Base-by-base conservation (phyloP, 352 stramenopile genomes). In the Phytophthora pinifolia region DNA sequence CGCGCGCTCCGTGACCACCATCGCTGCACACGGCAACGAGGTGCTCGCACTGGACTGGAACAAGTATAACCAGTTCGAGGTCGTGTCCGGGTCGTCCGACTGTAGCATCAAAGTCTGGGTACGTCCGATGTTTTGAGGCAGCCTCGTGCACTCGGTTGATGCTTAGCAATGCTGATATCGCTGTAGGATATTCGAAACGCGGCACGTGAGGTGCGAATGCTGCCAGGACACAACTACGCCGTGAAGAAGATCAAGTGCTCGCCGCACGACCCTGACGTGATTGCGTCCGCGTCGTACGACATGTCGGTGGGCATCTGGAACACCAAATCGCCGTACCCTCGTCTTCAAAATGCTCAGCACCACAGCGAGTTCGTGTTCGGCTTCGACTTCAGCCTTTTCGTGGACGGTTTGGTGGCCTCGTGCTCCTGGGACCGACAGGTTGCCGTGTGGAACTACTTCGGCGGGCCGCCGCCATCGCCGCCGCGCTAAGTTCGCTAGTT, bases 281-380 rank as follows among this genome's bases (percentile, higher is more conserved):
- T 97, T 33, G 89, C 77, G 13, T 88, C 82, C 4, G 79, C 67
- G 48, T 97, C 88, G 14, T 97, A 96, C 63, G 89, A 97, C 74
- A 97, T 96, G 89, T 86, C 85, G 17, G 85, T 95, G 6, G 72
- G 86, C 7, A 56, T 97, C 9, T 97, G 89, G 89, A 89, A 96
- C 67, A 89, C 72, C 17, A 83, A 84, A 46, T 86, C 82, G 34
- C 78, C 76, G n/a, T 87, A 88, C 62, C 74, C 83, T 27, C 67
- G 79, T 10, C 72, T 93, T 49, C 83, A 94, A 59, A 85, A 70
- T 17, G 83, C 83, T 8, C 59, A 70, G 36, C 83, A 94, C 48
- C 88, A 97, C 61, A 80, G 76, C 20, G 88, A 97, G 72, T 97
- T 97, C 48, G 86, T 91, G 5, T 87, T 93, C 43, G 86, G 83